Percentiles rank a stretch among this genome's conserved stretches.
Conservation (phyloP, 768 basidiomycete species). For the Xerocomellus chrysenteron region DNA sequence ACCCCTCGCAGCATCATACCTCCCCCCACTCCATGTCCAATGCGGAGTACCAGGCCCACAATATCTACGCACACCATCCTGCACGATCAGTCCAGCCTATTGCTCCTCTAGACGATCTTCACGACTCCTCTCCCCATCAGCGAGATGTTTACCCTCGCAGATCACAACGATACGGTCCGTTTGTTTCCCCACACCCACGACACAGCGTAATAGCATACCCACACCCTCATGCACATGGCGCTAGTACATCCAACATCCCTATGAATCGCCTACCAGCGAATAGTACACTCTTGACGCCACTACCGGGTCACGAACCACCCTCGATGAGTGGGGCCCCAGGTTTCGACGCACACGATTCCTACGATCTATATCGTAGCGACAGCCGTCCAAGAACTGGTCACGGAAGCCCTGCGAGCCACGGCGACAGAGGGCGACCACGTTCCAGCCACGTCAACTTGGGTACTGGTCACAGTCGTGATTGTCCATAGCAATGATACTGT, state of each 20-base stretch:
- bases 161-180: constrained; percentile 27
- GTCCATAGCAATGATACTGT: constrained; percentile 2
- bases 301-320: constrained; percentile 54
- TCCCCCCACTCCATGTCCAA: constrained; percentile 29
- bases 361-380: constrained; percentile 41
- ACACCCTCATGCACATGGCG: constrained; percentile 27
- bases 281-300: constrained; percentile 71
- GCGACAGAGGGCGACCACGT: constrained; percentile 24
- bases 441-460: constrained; percentile 15
- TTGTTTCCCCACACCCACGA: constrained; percentile 19
- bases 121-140: constrained; percentile 15
- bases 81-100: constrained; percentile 13
- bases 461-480: constrained; percentile 10
- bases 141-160: constrained; percentile 23
- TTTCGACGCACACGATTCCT: constrained; percentile 22
- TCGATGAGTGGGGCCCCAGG: constrained; percentile 27
- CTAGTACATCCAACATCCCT: constrained; percentile 15
- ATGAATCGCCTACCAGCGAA: constrained; percentile 54
- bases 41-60: constrained; percentile 21
- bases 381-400: constrained; percentile 44
- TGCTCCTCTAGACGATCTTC: constrained; percentile 19
- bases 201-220: constrained; percentile 17
- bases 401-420: constrained; percentile 25
- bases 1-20: constrained; percentile 19
- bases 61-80: constrained; percentile 27